phyloP scores from a whole-genome alignment of 75 land plant genomes.

The Azolla pinnata region DNA sequence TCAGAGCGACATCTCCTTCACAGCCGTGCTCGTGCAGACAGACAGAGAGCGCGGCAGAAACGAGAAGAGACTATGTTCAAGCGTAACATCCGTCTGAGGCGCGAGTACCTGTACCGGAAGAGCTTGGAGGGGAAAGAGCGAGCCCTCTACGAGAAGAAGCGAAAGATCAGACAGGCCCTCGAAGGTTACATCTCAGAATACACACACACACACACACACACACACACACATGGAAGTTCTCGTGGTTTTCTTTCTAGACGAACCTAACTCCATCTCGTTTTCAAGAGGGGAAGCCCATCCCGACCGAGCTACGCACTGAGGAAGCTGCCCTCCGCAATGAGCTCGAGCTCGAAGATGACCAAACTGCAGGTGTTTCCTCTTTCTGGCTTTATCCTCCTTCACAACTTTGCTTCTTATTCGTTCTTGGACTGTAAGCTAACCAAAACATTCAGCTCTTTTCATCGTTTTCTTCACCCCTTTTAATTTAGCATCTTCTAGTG shows the following conservation, averaged over 20 bases:
- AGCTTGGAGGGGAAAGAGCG: slow-evolving; percentile 95
- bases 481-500: too few species aligned
- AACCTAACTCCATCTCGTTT: neutral
- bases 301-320: slow-evolving; percentile 90
- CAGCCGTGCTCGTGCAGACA: too few species aligned
- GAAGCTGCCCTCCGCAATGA: slow-evolving; percentile 75
- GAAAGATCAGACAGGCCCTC: slow-evolving; percentile 77
- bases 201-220: neutral
- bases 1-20: too few species aligned
- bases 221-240: neutral
- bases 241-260: neutral
- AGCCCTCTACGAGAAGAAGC: slow-evolving; percentile 80
- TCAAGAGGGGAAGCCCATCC: slow-evolving; percentile 92
- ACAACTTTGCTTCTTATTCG: too few species aligned
- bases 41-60: too few species aligned
- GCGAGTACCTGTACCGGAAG: slow-evolving; percentile 94
- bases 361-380: slow-evolving; percentile 54
- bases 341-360: slow-evolving; percentile 90
- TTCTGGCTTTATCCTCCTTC: slow-evolving; percentile 1
- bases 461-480: too few species aligned
- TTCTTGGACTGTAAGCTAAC: too few species aligned
- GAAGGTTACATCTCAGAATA: slow-evolving; percentile 34
- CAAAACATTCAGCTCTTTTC: too few species aligned
- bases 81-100: slow-evolving; percentile 62
- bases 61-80: slow-evolving; percentile 55